Percentiles rank a stretch among this genome's conserved stretches.
These are phyloP conservation scores for Aurinia saxatilis DNA, from an alignment of 345 rosid species.

Conservation along the genomic window DNA sequence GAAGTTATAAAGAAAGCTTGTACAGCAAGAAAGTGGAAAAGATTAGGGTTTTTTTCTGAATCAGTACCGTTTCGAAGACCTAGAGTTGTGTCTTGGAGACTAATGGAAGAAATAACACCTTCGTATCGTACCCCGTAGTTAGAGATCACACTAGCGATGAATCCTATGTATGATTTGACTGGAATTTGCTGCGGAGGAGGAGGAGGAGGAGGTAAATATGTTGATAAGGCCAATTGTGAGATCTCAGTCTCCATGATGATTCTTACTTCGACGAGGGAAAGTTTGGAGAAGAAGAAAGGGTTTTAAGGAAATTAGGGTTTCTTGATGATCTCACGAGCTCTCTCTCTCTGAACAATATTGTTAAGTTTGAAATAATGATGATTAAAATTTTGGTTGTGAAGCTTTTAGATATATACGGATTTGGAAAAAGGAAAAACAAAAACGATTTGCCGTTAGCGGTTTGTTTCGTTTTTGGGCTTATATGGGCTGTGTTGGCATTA, in stretches of 20 bases:
- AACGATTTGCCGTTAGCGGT: neutral
- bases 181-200: neutral
- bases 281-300: neutral
- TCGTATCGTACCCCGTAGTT: constrained; percentile 39
- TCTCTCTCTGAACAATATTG: neutral
- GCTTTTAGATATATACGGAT: neutral
- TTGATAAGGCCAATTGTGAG: neutral
- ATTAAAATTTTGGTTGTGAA: neutral
- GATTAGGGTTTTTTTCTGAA: neutral
- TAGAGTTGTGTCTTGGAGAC: constrained; percentile 28
- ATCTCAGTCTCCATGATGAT: constrained; percentile 24
- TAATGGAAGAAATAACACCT: constrained; percentile 33
- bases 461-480: neutral
- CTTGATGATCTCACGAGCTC: too few relatives aligned
- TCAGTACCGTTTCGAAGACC: constrained; percentile 37
- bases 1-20: neutral
- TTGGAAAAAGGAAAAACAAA: neutral
- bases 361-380: neutral
- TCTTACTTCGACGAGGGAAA: neutral
- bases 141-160: constrained; percentile 32
- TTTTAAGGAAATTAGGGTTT: neutral
- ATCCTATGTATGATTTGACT: constrained; percentile 33
- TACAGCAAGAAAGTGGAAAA: neutral
- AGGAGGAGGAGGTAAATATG: neutral
- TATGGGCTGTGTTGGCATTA: neutral